These are phyloP conservation scores for Suhomyces taliae DNA, from an alignment of 1,139 yeast genomes.

Conservation along the genomic window DNA sequence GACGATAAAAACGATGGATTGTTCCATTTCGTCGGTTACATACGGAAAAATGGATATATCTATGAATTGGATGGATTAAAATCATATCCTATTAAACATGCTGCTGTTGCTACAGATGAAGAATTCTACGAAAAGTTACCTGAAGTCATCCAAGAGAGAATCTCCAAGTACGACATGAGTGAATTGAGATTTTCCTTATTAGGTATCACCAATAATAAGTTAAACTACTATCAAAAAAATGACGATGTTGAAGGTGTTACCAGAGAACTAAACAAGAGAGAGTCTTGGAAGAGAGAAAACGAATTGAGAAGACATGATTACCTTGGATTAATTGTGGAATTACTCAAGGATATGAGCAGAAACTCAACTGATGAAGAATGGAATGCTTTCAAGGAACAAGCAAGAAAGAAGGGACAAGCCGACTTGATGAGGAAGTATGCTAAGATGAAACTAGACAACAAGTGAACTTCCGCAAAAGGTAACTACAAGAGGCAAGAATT, in stretches of 20 bases:
- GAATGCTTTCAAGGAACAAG: slow-evolving; percentile 36
- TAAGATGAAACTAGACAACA: not conserved
- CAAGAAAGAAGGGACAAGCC: slow-evolving; percentile 23
- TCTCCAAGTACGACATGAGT: slow-evolving; percentile 42
- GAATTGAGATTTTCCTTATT: slow-evolving; percentile 63
- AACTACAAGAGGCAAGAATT: no score
- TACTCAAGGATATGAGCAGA: slow-evolving; percentile 42
- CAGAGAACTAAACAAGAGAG: slow-evolving; percentile 36
- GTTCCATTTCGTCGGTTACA: slow-evolving; percentile 64
- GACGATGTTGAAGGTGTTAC: slow-evolving; percentile 37
- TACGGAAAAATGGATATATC: slow-evolving; percentile 46
- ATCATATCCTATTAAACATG: slow-evolving; percentile 58
- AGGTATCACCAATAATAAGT: slow-evolving; percentile 55
- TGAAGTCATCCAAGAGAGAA: slow-evolving; percentile 45
- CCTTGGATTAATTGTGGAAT: slow-evolving; percentile 50
- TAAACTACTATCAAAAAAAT: slow-evolving; percentile 33
- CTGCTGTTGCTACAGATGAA: slow-evolving; percentile 34
- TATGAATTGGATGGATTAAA: slow-evolving; percentile 70
- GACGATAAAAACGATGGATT: slow-evolving; percentile 53
- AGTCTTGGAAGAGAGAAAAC: slow-evolving; percentile 41
- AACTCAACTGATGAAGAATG: slow-evolving; percentile 46
- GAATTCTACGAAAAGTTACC: slow-evolving; percentile 49
- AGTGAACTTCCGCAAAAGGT: no score
- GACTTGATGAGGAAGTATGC: slow-evolving; percentile 10
- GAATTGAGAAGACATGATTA: slow-evolving; percentile 57